Evolutionary conservation across 2,329 filamentous ascomycete species (phyloP), one percentile per base, ranked within the genome.

Genomic region (Purpureocillium lavendulum): DNA sequence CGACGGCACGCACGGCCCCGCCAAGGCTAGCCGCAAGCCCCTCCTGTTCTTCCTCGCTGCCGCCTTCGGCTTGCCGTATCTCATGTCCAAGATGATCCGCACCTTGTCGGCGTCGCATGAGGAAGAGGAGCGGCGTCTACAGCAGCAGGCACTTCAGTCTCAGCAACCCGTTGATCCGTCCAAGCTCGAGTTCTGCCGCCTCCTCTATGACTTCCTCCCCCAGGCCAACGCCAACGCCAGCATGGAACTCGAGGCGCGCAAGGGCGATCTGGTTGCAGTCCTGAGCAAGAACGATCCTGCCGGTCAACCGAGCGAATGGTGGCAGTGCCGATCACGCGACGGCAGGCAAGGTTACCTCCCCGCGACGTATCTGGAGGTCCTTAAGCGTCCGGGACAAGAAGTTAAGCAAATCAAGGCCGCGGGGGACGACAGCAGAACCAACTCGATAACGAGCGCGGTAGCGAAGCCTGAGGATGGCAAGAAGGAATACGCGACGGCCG

Each of bases 41-140:
- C 87, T 98, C 53, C 75, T 98, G 57, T 90, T 98, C 71, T 98
- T 98, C 70, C 70, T 96, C 44, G 71, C 94, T 33, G 90, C 92
- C 14, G 89, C 94, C 5, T 95, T 98, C 54, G 94, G 92, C 39
- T 74, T 98, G 12, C 92, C 92, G 6, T 98, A 95, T 60, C 73
- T 98, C 36, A 96, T 98, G 89, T 83, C 85, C 64, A 98, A 96
- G 67, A 77, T 95, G 50, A 97, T 98, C 59, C 82, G 80, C 56
- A 75, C 86, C 1, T 73, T 98, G 30, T 87, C 89, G 13, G 78
- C 83, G 29, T 83, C 81, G 5, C 86, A 92, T 55, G 87, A 96
- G 63, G 85, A 90, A 55, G 85, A 94, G 54, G 79, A 87, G 60
- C 70, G 67, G 39, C 67, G 71, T 43, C 69, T 71, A 36, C 63